Evolutionary conservation across 2,329 filamentous ascomycete genomes (phyloP).

Genomic region (Pseudogymnoascus sp.): DNA sequence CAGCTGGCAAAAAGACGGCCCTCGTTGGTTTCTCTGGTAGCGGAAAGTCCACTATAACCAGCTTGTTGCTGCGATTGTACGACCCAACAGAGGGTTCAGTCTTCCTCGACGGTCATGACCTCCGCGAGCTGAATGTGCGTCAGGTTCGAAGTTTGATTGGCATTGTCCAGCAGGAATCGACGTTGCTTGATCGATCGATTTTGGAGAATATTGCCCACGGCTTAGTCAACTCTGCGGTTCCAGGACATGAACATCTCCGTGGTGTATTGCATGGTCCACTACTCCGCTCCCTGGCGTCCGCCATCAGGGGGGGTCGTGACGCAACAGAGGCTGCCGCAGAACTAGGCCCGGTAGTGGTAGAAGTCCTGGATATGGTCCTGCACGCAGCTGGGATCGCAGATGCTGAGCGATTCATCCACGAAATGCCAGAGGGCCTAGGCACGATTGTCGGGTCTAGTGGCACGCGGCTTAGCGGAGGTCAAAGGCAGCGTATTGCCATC

Average conservation of each 20-base stretch:
- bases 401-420: conserved; percentile 57
- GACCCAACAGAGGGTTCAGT: conserved; percentile 30
- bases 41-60: conserved; percentile 81
- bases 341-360: neutral
- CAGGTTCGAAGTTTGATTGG: conserved; percentile 20
- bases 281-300: conserved; percentile 5
- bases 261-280: neutral
- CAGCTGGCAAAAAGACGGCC: conserved; percentile 57
- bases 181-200: conserved; percentile 34
- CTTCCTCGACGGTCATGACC: conserved; percentile 29
- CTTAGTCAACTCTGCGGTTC: conserved; percentile 31
- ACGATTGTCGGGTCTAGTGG: conserved; percentile 67
- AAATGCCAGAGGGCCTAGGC: conserved; percentile 57
- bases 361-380: neutral
- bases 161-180: conserved; percentile 19
- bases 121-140: conserved; percentile 28
- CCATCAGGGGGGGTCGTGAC: neutral
- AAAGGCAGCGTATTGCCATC: conserved; percentile 69
- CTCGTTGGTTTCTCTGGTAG: conserved; percentile 79
- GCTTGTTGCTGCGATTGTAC: conserved; percentile 68
- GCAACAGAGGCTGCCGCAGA: neutral
- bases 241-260: conserved; percentile 27
- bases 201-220: conserved; percentile 41
- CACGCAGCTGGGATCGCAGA: conserved; percentile 2
- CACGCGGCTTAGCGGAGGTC: conserved; percentile 66